Percentiles rank a stretch among this genome's conserved stretches.
Conservation (phyloP, 192 early-diverging fungal species). For the Gigaspora rosea region DNA sequence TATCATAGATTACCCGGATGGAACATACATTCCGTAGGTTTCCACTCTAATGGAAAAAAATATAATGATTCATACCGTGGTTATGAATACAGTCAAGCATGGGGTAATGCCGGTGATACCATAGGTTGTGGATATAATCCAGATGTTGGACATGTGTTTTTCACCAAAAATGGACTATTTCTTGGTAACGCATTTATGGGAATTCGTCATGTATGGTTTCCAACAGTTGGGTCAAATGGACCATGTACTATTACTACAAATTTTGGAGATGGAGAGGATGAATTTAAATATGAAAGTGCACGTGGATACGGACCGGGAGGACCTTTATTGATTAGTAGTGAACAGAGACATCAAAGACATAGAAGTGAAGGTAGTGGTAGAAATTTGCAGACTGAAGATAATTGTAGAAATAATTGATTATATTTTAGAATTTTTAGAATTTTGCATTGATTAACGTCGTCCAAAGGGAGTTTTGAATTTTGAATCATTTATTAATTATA, state of each 20-base stretch:
- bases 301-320: neutral
- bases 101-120: slow-evolving; percentile 32
- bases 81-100: slow-evolving; percentile 31
- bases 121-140: slow-evolving; percentile 43
- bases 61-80: slow-evolving; percentile 44
- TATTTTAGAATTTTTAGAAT: too few relatives aligned
- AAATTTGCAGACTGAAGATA: too few relatives aligned
- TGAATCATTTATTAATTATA: too few relatives aligned
- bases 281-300: neutral
- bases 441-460: too few relatives aligned
- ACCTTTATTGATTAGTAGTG: neutral
- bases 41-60: slow-evolving; percentile 50
- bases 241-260: slow-evolving; percentile 36
- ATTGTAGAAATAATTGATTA: too few relatives aligned
- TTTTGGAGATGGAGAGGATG: slow-evolving; percentile 37
- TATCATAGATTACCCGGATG: slow-evolving; percentile 45
- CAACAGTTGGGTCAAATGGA: slow-evolving; percentile 45
- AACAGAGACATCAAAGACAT: neutral
- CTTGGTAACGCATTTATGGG: slow-evolving; percentile 35
- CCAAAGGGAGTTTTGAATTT: too few relatives aligned
- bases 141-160: slow-evolving; percentile 41
- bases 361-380: neutral
- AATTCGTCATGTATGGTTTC: slow-evolving; percentile 39
- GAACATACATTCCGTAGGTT: slow-evolving; percentile 50
- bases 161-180: slow-evolving; percentile 42